phyloP scores from a whole-genome alignment of 306 rosid species.

The Inga leiocalycina region DNA sequence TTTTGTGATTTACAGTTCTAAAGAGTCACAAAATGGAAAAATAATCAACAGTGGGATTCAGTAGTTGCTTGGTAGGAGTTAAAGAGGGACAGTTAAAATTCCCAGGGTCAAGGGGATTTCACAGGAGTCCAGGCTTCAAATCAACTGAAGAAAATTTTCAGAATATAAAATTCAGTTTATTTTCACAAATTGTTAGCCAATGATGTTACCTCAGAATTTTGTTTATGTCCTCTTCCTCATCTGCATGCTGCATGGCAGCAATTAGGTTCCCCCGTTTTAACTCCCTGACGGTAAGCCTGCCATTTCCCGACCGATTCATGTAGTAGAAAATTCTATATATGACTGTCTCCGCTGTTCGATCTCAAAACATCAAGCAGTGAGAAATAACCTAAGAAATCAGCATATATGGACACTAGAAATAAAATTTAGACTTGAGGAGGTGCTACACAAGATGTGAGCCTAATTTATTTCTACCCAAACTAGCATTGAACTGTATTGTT shows the following conservation, averaged over 20 bases:
- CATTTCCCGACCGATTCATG: constrained; percentile 61
- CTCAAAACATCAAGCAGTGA: constrained; percentile 38
- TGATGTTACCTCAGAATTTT: constrained; percentile 59
- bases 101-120: neutral
- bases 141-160: constrained; percentile 10
- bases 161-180: constrained; percentile 9
- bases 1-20: neutral
- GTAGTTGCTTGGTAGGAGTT: neutral
- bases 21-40: constrained; percentile 17
- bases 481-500: neutral
- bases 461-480: neutral
- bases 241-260: constrained; percentile 67
- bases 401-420: constrained; percentile 2
- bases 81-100: neutral
- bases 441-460: neutral
- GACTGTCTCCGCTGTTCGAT: constrained; percentile 66
- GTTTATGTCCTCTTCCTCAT: constrained; percentile 69
- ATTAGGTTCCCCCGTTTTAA: constrained; percentile 63
- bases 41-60: neutral
- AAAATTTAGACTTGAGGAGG: neutral
- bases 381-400: constrained; percentile 30
- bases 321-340: constrained; percentile 67
- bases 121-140: neutral
- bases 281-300: constrained; percentile 61
- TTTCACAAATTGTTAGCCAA: constrained; percentile 21